Conservation (phyloP, 2,329 filamentous ascomycete genomes). For the Colletotrichum kahawae region DNA sequence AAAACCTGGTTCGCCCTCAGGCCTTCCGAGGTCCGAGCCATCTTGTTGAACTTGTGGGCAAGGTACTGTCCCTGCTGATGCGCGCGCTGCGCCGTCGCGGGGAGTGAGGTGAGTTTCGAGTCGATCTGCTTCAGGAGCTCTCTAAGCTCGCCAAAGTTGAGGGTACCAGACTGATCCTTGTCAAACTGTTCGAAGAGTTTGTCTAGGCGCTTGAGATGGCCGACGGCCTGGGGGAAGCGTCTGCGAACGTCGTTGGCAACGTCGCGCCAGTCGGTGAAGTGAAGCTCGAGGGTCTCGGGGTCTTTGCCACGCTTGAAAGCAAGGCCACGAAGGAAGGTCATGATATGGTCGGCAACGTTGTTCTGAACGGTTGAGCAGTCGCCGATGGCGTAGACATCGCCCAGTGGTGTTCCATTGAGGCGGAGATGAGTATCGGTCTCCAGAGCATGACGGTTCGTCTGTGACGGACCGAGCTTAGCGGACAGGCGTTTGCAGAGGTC, state of each 20-base stretch:
- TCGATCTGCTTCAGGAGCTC: constrained; percentile 93
- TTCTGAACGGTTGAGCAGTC: constrained; percentile 98
- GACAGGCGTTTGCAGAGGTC: constrained; percentile 79
- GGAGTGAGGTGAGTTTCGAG: constrained; percentile 89
- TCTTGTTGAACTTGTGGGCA: constrained; percentile 90
- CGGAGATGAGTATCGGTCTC: constrained; percentile 95
- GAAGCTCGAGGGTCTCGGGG: constrained; percentile 84
- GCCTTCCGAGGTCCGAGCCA: constrained; percentile 78
- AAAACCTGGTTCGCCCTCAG: constrained; percentile 79
- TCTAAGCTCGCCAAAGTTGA: constrained; percentile 90
- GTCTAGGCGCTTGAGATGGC: constrained; percentile 87
- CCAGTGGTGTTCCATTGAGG: constrained; percentile 84
- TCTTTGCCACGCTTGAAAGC: constrained; percentile 93
- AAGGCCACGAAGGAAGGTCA: constrained; percentile 85
- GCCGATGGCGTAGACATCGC: constrained; percentile 95
- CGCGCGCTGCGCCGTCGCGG: constrained; percentile 93
- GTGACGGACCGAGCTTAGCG: constrained; percentile 73
- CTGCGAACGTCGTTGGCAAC: constrained; percentile 84
- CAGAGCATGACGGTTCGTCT: constrained; percentile 89
- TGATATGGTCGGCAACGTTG: constrained; percentile 90
- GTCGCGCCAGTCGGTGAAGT: constrained; percentile 85
- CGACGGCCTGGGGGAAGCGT: constrained; percentile 88
- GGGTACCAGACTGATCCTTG: constrained; percentile 87
- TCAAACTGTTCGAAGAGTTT: constrained; percentile 92
- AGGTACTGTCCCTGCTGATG: constrained; percentile 96